Evolutionary conservation across 1,284 basidiomycete species (phyloP).

Genomic region (Sporisorium reilianum): DNA sequence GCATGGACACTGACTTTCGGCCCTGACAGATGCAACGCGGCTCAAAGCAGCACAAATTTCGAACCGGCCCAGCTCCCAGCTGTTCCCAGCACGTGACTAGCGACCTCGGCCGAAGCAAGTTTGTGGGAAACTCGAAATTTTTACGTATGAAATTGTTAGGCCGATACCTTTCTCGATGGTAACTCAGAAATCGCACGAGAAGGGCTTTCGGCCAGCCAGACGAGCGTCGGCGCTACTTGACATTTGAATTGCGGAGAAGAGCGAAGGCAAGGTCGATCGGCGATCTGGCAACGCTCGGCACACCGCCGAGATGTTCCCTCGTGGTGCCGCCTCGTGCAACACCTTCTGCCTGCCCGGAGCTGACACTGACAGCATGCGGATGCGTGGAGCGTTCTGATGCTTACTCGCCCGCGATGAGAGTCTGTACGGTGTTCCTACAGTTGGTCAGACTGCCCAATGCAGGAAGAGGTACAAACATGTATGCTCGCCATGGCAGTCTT

Average conservation of each 20-base stretch:
- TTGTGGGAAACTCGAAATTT: background rate
- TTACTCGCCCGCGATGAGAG: too few species aligned
- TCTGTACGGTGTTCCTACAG: too few species aligned
- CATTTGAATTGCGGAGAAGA: slow-evolving; percentile 1
- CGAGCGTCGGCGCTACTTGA: slow-evolving; percentile 3
- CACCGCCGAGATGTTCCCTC: background rate
- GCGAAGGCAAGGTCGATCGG: background rate
- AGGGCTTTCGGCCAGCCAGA: background rate
- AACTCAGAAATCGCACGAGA: slow-evolving; percentile 5
- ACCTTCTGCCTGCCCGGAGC: too few species aligned
- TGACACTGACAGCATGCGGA: too few species aligned
- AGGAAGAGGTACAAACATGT: too few species aligned
- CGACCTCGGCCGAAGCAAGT: background rate
- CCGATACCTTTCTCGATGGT: background rate
- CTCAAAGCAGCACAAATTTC: background rate
- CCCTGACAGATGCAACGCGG: background rate
- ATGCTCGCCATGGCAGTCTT: too few species aligned
- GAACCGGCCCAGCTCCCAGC: background rate
- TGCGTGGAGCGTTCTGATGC: too few species aligned
- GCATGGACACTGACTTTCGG: background rate
- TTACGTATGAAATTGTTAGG: background rate
- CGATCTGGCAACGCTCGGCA: background rate
- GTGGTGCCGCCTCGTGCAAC: too few species aligned
- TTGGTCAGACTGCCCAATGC: too few species aligned
- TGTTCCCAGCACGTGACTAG: background rate